A percentile compares a stretch with the other conserved stretches of the same genome.
These are phyloP conservation scores for Scheffersomyces insectosa DNA, from an alignment of 1,139 yeast species.

Conservation along the genomic window DNA sequence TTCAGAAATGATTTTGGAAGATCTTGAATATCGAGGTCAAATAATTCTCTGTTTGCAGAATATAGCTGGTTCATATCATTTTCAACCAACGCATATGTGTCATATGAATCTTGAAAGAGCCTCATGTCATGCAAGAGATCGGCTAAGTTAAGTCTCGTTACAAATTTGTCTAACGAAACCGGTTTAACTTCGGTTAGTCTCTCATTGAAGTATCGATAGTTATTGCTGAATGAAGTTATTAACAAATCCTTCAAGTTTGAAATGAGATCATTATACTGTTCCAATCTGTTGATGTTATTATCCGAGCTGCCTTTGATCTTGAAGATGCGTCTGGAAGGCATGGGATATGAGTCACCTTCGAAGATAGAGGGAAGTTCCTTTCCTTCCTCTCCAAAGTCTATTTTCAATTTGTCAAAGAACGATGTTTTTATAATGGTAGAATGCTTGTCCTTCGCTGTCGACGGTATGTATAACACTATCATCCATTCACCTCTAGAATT, in stretches of 20 bases:
- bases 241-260: conserved; percentile 52
- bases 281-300: conserved; percentile 39
- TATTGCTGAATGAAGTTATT: conserved; percentile 54
- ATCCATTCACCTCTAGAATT: conserved; percentile 58
- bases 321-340: conserved; percentile 31
- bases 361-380: conserved; percentile 26
- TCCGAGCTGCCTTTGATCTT: conserved; percentile 41
- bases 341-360: conserved; percentile 12
- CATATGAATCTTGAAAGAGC: conserved; percentile 58
- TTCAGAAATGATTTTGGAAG: conserved; percentile 7
- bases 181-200: conserved; percentile 33
- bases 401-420: conserved; percentile 61
- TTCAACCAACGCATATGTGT: conserved; percentile 42
- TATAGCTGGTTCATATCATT: conserved; percentile 21
- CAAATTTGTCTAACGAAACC: conserved; percentile 15
- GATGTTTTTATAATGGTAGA: conserved; percentile 50
- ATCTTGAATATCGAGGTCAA: neutral
- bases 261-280: conserved; percentile 51
- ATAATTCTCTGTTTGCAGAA: conserved; percentile 13
- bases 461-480: conserved; percentile 56
- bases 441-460: conserved; percentile 44
- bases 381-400: conserved; percentile 60
- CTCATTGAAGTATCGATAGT: conserved; percentile 42
- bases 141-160: conserved; percentile 25
- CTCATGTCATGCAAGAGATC: conserved; percentile 46